These are phyloP conservation scores for Hemisphaericaspora subhashii DNA, from an alignment of 1,139 yeast genomes.

Conservation along the genomic window DNA sequence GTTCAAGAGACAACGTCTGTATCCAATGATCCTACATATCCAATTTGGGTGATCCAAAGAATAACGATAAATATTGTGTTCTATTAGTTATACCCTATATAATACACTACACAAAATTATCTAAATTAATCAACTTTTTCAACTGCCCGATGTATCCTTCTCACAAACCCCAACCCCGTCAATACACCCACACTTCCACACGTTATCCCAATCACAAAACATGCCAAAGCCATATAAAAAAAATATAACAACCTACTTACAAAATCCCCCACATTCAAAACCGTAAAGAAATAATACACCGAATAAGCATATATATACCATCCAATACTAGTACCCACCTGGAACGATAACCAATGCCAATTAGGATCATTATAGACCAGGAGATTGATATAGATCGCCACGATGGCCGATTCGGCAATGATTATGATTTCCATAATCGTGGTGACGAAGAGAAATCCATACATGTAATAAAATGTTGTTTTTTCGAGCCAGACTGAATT, in stretches of 20 bases:
- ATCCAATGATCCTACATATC: too few relatives aligned
- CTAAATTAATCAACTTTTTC: slow-evolving; percentile 48
- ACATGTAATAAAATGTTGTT: slow-evolving; percentile 75
- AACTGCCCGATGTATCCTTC: slow-evolving; percentile 55
- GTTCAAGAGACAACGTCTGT: too few relatives aligned
- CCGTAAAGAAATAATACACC: slow-evolving; percentile 59
- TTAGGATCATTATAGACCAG: slow-evolving; percentile 56
- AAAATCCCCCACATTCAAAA: slow-evolving; percentile 61
- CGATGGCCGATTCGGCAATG: slow-evolving; percentile 71
- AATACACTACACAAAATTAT: background rate
- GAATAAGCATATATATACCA: slow-evolving; percentile 72
- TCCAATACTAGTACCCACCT: slow-evolving; percentile 70
- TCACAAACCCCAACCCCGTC: slow-evolving; percentile 61
- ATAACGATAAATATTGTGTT: too few relatives aligned
- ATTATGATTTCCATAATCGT: slow-evolving; percentile 59
- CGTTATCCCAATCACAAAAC: slow-evolving; percentile 62
- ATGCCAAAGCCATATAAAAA: slow-evolving; percentile 67
- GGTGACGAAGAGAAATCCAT: slow-evolving; percentile 72
- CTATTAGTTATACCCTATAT: too few relatives aligned
- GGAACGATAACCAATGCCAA: slow-evolving; percentile 87
- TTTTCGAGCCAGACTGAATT: slow-evolving; percentile 80
- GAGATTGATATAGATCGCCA: slow-evolving; percentile 66
- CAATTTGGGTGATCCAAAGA: too few relatives aligned
- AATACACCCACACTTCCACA: slow-evolving; percentile 77
- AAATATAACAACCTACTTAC: slow-evolving; percentile 71